Base-by-base conservation (phyloP, 306 rosid species). In the Dryas octopetala region DNA sequence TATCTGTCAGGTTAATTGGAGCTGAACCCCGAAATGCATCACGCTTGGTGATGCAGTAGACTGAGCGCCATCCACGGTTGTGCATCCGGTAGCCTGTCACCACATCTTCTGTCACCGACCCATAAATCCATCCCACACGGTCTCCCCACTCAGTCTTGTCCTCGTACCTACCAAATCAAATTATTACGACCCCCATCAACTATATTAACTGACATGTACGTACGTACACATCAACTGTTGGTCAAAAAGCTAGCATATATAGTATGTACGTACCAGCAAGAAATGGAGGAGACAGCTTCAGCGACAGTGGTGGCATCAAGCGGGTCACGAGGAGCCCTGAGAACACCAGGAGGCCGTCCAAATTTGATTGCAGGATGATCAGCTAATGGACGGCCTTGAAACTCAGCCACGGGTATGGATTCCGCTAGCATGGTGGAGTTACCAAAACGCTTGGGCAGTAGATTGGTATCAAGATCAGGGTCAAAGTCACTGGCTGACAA, bases 381-480 rank as follows among this genome's bases (percentile, higher is more conserved):
- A 0, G 91, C 98, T 0, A 94, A 78, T 0, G 98, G 98, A 0
- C 98, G 94, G 7, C 94, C 97, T 61, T 91, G 96, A 74, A 48
- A 87, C 85, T 94, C 98, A 0, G 89, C 79, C 0, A 91, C 26
- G 0, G 88, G 84, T 50, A 94, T 94, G 65, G 97, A 89, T 70
- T 88, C 90, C 0, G 96, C 16, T 16, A 94, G 45, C 88, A 89
- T 70, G 49, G 89, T 86, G 1, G 98, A 94, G 55, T 91, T 94
- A 50, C 98, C 97, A 23, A 94, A 94, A 1, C 96, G 92, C 72
- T 89, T 94, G 0, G 98, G 98, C 7, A 93, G 51, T 16, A 82
- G 72, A 79, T 89, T 82, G 40, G 85, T 26, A 38, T 91, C 97
- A n/a, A 91, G 86, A 66, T 89, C 85, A 41, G 82, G 83, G 78